phyloP scores from a whole-genome alignment of 305 asterid species.

The Fraxinus ornus region DNA sequence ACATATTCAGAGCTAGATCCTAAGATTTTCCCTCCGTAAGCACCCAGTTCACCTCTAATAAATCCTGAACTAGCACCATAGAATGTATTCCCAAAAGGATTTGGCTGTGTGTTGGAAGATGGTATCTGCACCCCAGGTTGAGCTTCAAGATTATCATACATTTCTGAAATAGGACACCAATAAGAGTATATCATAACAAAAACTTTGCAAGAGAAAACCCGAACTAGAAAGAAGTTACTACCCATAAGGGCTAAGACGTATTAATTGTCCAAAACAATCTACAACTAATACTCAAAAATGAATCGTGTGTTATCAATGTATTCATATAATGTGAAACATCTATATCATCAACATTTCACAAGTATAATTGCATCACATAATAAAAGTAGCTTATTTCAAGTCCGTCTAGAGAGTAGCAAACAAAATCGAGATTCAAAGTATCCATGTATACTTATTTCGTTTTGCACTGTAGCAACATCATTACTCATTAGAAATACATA shows the following conservation, averaged over 20 bases:
- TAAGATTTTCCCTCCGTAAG: constrained; percentile 55
- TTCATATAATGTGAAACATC: background rate
- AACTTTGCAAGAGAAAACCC: background rate
- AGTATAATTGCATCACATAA: background rate
- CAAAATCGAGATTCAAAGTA: background rate
- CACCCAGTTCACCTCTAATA: constrained; percentile 56
- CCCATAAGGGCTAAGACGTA: background rate
- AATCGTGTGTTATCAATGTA: background rate
- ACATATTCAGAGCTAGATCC: constrained; percentile 71
- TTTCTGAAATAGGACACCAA: background rate
- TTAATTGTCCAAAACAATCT: background rate
- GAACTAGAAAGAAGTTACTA: background rate
- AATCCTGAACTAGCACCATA: constrained; percentile 57
- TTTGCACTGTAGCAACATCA: background rate
- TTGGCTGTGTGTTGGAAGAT: constrained; percentile 36
- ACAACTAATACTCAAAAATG: background rate
- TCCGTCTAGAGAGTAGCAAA: background rate
- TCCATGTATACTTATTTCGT: background rate
- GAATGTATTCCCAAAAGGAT: constrained; percentile 54
- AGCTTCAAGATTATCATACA: constrained; percentile 47
- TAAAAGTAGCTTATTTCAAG: background rate
- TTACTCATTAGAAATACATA: background rate
- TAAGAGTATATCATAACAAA: background rate
- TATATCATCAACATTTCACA: background rate
- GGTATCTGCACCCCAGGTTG: constrained; percentile 46